A percentile compares a stretch with the other conserved stretches of the same genome.
Evolutionary conservation across 495 filamentous ascomycete genomes (phyloP).

Genomic region (Barbatosphaeria neglecta): DNA sequence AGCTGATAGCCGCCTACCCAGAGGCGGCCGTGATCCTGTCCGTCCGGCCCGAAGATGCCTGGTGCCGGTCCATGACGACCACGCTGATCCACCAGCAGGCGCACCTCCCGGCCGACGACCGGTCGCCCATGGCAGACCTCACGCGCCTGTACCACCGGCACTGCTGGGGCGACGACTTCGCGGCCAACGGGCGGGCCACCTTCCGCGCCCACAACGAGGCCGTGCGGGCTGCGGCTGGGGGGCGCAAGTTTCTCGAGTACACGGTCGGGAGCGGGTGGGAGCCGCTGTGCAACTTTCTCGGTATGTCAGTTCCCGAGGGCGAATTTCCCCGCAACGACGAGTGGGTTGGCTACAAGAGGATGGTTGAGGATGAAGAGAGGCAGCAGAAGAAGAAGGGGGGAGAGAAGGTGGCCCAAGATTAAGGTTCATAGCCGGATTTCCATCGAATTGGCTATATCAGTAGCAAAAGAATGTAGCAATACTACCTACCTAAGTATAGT

Average conservation of each 20-base stretch:
- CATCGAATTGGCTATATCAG: too few relatives aligned
- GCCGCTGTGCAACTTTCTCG: constrained; percentile 56
- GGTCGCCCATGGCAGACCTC: constrained; percentile 14
- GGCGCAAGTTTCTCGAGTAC: constrained; percentile 44
- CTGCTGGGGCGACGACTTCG: constrained; percentile 21
- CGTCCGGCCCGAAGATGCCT: constrained; percentile 24
- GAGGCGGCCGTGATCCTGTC: constrained; percentile 34
- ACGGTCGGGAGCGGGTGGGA: constrained; percentile 55
- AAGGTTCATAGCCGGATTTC: too few relatives aligned
- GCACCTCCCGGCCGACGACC: constrained; percentile 9
- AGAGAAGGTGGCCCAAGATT: too few relatives aligned
- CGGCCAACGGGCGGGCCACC: constrained; percentile 14
- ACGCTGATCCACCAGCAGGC: constrained; percentile 20
- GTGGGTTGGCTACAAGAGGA: constrained; percentile 9
- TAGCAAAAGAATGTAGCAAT: too few relatives aligned
- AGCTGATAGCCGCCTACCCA: constrained; percentile 27
- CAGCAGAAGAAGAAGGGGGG: not conserved
- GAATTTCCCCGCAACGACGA: constrained; percentile 9
- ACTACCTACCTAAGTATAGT: too few relatives aligned
- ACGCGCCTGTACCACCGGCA: constrained; percentile 14
- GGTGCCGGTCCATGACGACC: constrained; percentile 30
- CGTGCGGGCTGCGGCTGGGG: constrained; percentile 11
- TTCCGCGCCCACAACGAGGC: constrained; percentile 16
- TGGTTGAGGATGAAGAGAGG: constrained; percentile 2
- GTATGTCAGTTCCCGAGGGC: constrained; percentile 43